phyloP scores from a whole-genome alignment of 441 rosid species.

The Mallotus japonicus region DNA sequence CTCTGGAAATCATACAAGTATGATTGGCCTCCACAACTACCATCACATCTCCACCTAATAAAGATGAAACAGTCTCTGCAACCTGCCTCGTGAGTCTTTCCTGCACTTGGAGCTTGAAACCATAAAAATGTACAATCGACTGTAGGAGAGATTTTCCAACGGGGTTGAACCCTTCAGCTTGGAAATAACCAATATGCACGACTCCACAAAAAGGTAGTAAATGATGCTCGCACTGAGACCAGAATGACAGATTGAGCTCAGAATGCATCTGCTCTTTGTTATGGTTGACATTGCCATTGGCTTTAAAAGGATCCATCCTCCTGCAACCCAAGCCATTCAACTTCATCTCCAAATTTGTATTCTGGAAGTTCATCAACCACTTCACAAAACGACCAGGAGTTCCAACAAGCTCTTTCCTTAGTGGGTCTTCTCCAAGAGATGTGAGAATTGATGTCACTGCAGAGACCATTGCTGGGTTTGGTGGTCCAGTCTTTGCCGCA shows the following conservation, averaged over 20 bases:
- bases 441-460: conserved; percentile 65
- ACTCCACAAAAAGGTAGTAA: conserved; percentile 91
- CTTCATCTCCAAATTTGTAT: conserved; percentile 54
- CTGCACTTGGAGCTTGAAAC: conserved; percentile 97
- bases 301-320: conserved; percentile 23
- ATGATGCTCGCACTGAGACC: conserved; percentile 98
- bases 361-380: conserved; percentile 87
- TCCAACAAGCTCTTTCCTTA: conserved; percentile 70
- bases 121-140: conserved; percentile 76
- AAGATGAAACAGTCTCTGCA: conserved; percentile 67
- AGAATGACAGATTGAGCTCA: conserved; percentile 68
- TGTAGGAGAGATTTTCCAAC: conserved; percentile 53
- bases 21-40: conserved; percentile 89
- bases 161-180: conserved; percentile 45
- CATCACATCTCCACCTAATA: conserved; percentile 78
- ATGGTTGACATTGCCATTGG: conserved; percentile 33
- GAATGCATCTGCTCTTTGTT: conserved; percentile 39
- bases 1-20: conserved; percentile 94
- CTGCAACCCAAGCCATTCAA: conserved; percentile 43
- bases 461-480: conserved; percentile 54
- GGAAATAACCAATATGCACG: conserved; percentile 76
- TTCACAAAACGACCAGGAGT: conserved; percentile 70
- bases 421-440: conserved; percentile 85
- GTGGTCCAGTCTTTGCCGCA: conserved; percentile 32
- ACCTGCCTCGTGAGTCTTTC: conserved; percentile 90